Evolutionary conservation across 2,329 filamentous ascomycete species (phyloP).

Genomic region (Iodosphaeria phyllophila): DNA sequence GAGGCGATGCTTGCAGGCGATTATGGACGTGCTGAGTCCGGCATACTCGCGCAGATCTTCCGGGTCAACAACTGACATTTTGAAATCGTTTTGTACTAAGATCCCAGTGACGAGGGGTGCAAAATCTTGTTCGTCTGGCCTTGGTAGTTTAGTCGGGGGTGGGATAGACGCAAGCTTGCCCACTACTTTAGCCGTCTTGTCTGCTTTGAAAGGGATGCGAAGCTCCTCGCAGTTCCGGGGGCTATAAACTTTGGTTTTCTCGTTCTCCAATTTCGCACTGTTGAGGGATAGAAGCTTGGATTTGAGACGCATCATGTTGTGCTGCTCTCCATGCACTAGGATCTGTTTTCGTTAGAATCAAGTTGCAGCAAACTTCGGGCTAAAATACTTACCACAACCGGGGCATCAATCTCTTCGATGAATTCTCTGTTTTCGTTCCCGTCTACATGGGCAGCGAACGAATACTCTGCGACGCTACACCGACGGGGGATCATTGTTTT

Average conservation of each 20-base stretch:
- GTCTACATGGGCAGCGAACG: conserved; percentile 92
- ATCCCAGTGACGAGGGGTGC: conserved; percentile 62
- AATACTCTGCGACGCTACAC: conserved; percentile 86
- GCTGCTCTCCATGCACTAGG: conserved; percentile 88
- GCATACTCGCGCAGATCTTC: conserved; percentile 94
- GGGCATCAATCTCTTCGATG: conserved; percentile 81
- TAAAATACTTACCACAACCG: conserved; percentile 60
- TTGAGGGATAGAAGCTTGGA: conserved; percentile 91
- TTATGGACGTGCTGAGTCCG: conserved; percentile 87
- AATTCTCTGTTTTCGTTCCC: conserved; percentile 92
- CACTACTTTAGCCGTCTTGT: conserved; percentile 92
- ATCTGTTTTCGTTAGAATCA: conserved; percentile 43
- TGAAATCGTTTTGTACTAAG: conserved; percentile 93
- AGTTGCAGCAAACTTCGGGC: not conserved
- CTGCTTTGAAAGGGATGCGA: conserved; percentile 83
- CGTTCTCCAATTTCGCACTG: conserved; percentile 54
- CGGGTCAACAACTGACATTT: conserved; percentile 89
- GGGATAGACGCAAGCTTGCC: conserved; percentile 74
- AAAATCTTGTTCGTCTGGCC: conserved; percentile 13
- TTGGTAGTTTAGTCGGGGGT: conserved; percentile 31
- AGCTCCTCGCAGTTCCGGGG: conserved; percentile 92
- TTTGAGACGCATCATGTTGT: conserved; percentile 95
- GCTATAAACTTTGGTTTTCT: conserved; percentile 81
- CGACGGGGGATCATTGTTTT: conserved; percentile 81
- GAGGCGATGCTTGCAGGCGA: conserved; percentile 80